Base-by-base conservation (phyloP, 495 filamentous ascomycete genomes). In the Glonium stellatum region DNA sequence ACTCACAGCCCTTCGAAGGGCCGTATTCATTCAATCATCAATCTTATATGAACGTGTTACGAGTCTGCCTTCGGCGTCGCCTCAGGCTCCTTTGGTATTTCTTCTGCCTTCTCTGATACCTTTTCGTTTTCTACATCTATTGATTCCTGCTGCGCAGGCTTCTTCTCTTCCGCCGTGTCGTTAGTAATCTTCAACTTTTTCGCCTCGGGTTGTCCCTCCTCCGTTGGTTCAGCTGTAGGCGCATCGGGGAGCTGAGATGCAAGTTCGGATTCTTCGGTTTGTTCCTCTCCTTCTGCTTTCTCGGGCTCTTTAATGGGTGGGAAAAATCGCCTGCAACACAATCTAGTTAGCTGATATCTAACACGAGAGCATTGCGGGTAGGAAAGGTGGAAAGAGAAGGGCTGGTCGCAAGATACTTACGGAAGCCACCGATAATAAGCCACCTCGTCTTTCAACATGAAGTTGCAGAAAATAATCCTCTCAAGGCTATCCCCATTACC, bases 381-480 rank as follows among this genome's bases (percentile, higher is more conserved):
- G 4, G 42, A n/a, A n/a, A n/a, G n/a, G n/a, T n/a, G 31, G 25
- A 22, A 49, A 31, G 22, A 35, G 15, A 54, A 47, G n/a, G n/a
- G 52, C 12, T 21, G 27, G 23, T 13, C 27, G 27, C 27, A 31
- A 31, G 6, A 22, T 21, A 59, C 89, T 80, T 69, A 95, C 91
- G 92, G 89, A 19, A 93, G 71, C 39, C 73, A 69, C 42, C 80
- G 63, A 23, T 82, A 75, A 70, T 97, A 97, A 13, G 85, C 87
- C 41, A 70, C 64, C 63, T 84, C 80, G 71, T 97, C 92, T 73
- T 92, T 90, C 36, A 69, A 67, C 71, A 86, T 80, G 70, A 92
- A 96, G 25, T 81, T 88, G 64, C 87, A 88, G 73, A 97, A 91
- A 10, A 96, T 77, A 6, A 96, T 80, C 58, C 83, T 80, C 19